Conservation (phyloP, 2,329 filamentous ascomycete genomes). For the Onygenales sp. region DNA sequence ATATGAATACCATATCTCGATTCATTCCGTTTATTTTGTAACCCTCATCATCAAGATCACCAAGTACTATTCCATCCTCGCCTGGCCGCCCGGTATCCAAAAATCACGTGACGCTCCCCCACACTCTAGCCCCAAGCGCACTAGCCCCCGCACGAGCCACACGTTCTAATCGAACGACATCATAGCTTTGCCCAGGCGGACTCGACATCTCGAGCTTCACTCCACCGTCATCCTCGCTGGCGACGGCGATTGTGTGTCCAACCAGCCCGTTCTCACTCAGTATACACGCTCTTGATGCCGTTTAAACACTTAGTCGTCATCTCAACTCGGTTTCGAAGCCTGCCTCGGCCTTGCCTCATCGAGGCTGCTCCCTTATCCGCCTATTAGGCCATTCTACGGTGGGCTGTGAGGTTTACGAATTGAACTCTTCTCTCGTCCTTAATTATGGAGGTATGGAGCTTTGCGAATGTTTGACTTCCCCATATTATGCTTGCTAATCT, state of each 20-base stretch:
- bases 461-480: neutral
- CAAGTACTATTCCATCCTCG: too few species aligned
- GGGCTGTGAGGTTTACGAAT: too few species aligned
- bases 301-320: too few species aligned
- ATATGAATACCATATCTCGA: too few species aligned
- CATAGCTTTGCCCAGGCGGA: neutral
- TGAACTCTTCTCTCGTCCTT: neutral
- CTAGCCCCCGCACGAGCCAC: neutral
- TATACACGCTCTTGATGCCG: neutral
- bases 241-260: neutral
- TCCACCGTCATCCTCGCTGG: neutral
- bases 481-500: neutral
- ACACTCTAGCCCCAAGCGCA: neutral
- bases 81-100: too few species aligned
- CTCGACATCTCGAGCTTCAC: neutral
- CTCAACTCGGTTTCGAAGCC: too few species aligned
- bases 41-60: too few species aligned
- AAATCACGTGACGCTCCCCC: neutral
- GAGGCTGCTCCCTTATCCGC: too few species aligned
- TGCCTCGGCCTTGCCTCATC: too few species aligned
- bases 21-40: too few species aligned
- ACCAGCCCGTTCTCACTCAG: neutral
- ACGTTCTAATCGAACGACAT: neutral
- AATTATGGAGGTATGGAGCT: slow-evolving; percentile 2
- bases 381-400: too few species aligned